Evolutionary conservation across 441 rosid species (phyloP).

Genomic region (Geranium incanum): DNA sequence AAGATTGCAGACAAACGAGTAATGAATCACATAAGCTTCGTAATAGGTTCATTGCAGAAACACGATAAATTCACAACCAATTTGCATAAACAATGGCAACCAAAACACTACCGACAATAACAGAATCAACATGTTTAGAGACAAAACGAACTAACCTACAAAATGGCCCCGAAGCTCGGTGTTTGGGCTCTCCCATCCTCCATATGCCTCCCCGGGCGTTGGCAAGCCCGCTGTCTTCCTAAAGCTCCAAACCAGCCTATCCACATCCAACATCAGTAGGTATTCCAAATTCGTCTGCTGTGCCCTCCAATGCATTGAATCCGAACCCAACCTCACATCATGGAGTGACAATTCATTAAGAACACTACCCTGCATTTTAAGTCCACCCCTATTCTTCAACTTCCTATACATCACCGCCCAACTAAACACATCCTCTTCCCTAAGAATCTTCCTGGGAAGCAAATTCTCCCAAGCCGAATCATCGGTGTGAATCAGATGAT

Average conservation of each 20-base stretch:
- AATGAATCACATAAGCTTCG: no score
- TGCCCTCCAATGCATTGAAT: conserved; percentile 55
- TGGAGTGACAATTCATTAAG: conserved; percentile 72
- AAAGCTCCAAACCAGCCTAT: conserved; percentile 72
- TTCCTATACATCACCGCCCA: conserved; percentile 62
- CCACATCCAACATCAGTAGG: conserved; percentile 68
- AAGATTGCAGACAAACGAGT: no score
- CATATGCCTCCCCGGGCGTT: conserved; percentile 53
- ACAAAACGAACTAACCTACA: conserved; percentile 47
- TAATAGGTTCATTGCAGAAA: not conserved
- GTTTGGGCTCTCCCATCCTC: conserved; percentile 73
- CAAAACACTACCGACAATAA: not conserved
- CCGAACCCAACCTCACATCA: conserved; percentile 59
- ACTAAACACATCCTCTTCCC: conserved; percentile 49
- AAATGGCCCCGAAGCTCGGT: conserved; percentile 86
- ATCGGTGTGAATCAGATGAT: conserved; percentile 75
- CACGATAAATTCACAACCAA: conserved; percentile 7
- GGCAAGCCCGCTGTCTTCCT: conserved; percentile 67
- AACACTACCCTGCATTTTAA: conserved; percentile 31
- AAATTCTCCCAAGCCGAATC: conserved; percentile 70
- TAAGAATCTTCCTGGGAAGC: conserved; percentile 63
- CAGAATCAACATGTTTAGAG: not conserved
- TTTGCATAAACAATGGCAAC: conserved; percentile 10
- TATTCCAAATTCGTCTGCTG: conserved; percentile 85
- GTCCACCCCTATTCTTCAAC: conserved; percentile 42